These are phyloP conservation scores for Fusarium siculi DNA, from an alignment of 2,329 filamentous ascomycete species.

Conservation along the genomic window DNA sequence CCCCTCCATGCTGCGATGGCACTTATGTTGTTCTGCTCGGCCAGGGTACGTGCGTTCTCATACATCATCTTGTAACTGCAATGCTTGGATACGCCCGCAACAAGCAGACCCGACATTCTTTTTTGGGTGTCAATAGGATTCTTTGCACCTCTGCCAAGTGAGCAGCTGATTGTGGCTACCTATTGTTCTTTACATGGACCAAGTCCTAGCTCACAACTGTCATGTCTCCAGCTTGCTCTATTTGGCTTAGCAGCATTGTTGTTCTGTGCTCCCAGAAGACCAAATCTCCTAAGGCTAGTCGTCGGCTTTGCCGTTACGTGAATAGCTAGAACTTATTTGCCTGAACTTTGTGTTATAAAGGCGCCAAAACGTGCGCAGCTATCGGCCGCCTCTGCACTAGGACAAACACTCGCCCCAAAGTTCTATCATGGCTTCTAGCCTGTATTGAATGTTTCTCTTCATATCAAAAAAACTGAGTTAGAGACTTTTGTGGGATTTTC, in stretches of 20 bases:
- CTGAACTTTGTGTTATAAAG: not conserved
- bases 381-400: not conserved
- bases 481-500: not conserved
- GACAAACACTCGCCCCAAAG: not conserved
- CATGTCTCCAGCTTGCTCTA: not conserved
- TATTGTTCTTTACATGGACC: conserved; percentile 22
- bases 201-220: conserved; percentile 1
- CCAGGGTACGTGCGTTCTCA: not conserved
- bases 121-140: conserved; percentile 26
- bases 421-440: not conserved
- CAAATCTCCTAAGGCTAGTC: not conserved
- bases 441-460: not conserved
- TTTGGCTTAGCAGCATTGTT: conserved; percentile 8
- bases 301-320: conserved; percentile 20
- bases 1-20: not conserved
- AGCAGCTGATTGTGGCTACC: conserved; percentile 19
- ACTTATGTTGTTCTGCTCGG: conserved; percentile 3
- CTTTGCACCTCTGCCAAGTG: not conserved
- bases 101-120: not conserved
- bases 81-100: conserved; percentile 17
- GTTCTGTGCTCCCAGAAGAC: conserved; percentile 1
- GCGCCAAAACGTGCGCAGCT: conserved; percentile 6
- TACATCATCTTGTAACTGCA: conserved; percentile 5
- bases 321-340: conserved; percentile 16
- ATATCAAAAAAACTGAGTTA: not conserved